A percentile compares a stretch with the other conserved stretches of the same genome.
Evolutionary conservation across 208 protist species (phyloP).

Genomic region (Leishmania tropica): DNA sequence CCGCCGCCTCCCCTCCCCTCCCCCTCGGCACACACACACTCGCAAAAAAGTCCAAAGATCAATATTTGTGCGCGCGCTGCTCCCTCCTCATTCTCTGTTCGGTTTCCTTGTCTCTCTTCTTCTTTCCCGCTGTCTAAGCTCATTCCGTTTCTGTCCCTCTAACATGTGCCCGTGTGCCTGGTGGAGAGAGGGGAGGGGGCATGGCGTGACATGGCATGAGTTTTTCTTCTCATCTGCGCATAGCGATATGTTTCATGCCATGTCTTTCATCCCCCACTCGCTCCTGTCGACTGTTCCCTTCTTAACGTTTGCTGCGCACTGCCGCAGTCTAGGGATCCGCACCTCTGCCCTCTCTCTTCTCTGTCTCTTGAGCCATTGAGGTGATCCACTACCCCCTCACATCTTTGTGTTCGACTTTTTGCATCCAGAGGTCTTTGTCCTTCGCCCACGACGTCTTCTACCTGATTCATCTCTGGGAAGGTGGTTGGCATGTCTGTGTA

Average conservation of each 20-base stretch:
- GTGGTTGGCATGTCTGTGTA: background rate
- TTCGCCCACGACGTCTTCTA: background rate
- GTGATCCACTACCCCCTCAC: background rate
- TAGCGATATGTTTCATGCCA: background rate
- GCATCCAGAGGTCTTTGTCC: background rate
- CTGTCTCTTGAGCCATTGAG: background rate
- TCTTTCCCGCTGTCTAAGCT: background rate
- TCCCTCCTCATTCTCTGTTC: background rate
- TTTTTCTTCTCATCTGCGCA: background rate
- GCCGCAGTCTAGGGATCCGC: background rate
- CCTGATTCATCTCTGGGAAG: too few relatives aligned
- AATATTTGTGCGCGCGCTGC: background rate
- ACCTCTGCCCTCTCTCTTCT: background rate
- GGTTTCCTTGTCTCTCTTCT: background rate
- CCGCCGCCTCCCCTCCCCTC: background rate
- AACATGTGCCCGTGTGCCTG: background rate
- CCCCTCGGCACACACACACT: background rate
- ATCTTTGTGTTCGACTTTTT: background rate
- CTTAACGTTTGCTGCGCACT: background rate
- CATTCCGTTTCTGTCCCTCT: background rate
- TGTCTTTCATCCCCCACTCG: background rate
- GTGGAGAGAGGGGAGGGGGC: too few relatives aligned
- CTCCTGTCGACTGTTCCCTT: background rate
- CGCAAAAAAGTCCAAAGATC: background rate
- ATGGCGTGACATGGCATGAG: background rate